A percentile compares a stretch with the other conserved stretches of the same genome.
Conservation (phyloP, 2,329 filamentous ascomycete species). For the Sordariomycetes sp. region DNA sequence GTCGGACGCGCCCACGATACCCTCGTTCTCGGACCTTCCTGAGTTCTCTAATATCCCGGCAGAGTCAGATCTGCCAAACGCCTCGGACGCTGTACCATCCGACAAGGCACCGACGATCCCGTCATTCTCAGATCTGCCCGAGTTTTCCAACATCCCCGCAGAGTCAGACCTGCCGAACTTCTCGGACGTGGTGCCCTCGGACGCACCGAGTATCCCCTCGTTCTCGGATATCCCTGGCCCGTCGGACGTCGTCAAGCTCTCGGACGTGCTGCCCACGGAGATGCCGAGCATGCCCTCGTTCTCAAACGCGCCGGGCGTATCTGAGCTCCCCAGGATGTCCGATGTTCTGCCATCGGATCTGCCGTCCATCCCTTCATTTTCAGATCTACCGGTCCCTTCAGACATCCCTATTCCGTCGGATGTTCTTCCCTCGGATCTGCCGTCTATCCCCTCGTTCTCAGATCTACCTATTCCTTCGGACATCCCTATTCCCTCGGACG, state of each 20-base stretch:
- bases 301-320: not conserved
- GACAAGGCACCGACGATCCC: not conserved
- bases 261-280: not conserved
- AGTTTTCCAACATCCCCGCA: not conserved
- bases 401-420: not conserved
- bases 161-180: not conserved
- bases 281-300: not conserved
- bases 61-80: not conserved
- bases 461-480: not conserved
- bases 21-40: not conserved
- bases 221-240: not conserved
- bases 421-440: not conserved
- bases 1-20: not conserved
- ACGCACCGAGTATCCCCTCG: not conserved
- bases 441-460: not conserved
- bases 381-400: not conserved
- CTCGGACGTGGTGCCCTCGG: not conserved
- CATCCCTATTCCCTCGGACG: not conserved
- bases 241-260: not conserved
- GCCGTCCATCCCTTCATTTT: not conserved
- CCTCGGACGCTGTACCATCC: not conserved
- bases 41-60: not conserved
- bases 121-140: not conserved
- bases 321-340: not conserved
- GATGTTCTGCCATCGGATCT: not conserved